These are phyloP conservation scores for Perilla frutescens DNA, from an alignment of 257 asterid genomes.

Conservation along the genomic window DNA sequence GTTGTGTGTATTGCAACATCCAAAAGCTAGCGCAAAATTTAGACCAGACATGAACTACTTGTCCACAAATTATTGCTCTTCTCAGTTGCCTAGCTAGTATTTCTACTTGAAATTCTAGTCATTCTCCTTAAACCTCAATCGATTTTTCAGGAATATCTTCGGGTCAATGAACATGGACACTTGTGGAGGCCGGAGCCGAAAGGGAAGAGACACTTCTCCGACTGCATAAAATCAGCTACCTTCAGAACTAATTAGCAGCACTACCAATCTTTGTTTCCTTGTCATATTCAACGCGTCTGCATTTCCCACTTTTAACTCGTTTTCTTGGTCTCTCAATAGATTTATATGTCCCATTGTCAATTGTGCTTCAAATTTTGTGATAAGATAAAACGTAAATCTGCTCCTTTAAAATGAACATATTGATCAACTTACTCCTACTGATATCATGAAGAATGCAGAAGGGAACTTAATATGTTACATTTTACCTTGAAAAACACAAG, in stretches of 20 bases:
- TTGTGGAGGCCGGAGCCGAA: neutral
- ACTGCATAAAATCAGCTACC: slow-evolving; percentile 15
- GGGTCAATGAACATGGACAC: neutral
- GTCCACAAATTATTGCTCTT: neutral
- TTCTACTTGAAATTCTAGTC: neutral
- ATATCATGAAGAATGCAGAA: neutral
- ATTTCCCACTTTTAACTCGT: neutral
- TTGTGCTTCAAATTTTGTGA: neutral
- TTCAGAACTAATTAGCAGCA: neutral
- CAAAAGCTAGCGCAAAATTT: neutral
- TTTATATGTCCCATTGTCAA: neutral
- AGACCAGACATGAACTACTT: neutral
- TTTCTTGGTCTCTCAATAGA: neutral
- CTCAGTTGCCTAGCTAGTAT: neutral
- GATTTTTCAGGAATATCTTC: slow-evolving; percentile 27
- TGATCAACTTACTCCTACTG: neutral
- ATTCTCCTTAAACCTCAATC: neutral
- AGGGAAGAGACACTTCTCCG: slow-evolving; percentile 13
- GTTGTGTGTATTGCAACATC: neutral
- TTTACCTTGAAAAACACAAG: neutral
- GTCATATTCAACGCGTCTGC: neutral
- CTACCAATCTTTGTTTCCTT: neutral
- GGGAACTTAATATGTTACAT: neutral
- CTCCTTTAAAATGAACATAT: neutral
- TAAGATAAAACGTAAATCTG: neutral